Conservation (phyloP, 768 basidiomycete genomes). For the Agaricus blazei region DNA sequence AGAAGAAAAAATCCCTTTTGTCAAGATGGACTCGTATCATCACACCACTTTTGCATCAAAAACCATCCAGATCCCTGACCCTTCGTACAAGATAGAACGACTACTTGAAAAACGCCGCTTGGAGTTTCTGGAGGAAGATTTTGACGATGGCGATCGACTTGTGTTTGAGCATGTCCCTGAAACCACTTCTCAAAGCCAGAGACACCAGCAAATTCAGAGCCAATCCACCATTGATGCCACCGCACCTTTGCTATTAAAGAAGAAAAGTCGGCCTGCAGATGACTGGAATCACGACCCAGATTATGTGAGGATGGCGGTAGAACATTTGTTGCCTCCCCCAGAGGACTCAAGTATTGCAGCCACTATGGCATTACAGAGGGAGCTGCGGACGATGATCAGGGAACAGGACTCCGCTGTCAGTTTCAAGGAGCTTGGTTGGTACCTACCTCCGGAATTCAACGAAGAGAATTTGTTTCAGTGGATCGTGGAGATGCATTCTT, state of each 20-base stretch:
- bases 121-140: constrained; percentile 37
- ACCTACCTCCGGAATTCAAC: constrained; percentile 60
- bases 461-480: constrained; percentile 68
- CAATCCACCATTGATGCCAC: constrained; percentile 11
- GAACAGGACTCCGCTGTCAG: constrained; percentile 46
- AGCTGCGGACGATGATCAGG: constrained; percentile 55
- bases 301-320: constrained; percentile 40
- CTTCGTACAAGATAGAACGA: constrained; percentile 46
- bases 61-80: constrained; percentile 50
- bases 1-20: constrained; percentile 27
- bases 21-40: constrained; percentile 45
- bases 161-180: constrained; percentile 32
- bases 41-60: constrained; percentile 32
- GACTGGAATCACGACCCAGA: constrained; percentile 53
- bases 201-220: constrained; percentile 8
- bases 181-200: constrained; percentile 6
- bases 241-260: constrained; percentile 13
- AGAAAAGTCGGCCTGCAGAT: constrained; percentile 21
- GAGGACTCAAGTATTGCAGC: constrained; percentile 48
- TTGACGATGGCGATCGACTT: constrained; percentile 45
- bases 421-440: constrained; percentile 62
- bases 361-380: constrained; percentile 53
- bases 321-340: constrained; percentile 56
- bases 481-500: constrained; percentile 71
- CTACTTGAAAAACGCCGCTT: constrained; percentile 35